phyloP scores from a whole-genome alignment of 352 stramenopile species.

The Pythium aquatile region DNA sequence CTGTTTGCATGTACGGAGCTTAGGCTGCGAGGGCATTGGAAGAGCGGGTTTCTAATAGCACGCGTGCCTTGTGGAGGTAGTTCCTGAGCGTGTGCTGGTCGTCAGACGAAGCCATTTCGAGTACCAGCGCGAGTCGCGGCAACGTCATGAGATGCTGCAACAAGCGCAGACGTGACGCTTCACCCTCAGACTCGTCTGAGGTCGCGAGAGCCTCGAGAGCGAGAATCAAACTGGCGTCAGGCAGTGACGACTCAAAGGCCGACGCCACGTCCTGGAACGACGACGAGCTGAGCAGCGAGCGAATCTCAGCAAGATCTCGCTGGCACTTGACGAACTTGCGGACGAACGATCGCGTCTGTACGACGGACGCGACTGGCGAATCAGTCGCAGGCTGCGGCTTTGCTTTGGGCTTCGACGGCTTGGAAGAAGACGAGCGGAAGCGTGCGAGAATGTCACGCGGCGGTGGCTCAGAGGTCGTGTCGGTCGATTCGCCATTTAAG shows the following conservation, averaged over 20 bases:
- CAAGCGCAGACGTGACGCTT: neutral
- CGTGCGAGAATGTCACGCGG: conserved; percentile 10
- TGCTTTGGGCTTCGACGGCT: neutral
- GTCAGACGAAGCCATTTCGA: conserved; percentile 3
- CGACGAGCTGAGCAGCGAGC: neutral
- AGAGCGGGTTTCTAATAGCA: neutral
- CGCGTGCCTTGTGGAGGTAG: neutral
- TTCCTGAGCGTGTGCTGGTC: neutral
- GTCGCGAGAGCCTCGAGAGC: conserved; percentile 10
- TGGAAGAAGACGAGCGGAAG: conserved; percentile 6
- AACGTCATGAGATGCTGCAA: conserved; percentile 4
- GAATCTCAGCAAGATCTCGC: neutral
- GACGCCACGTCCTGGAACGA: neutral
- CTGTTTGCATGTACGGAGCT: neutral
- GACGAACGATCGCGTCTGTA: conserved; percentile 6
- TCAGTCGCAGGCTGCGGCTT: neutral
- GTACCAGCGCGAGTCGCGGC: conserved; percentile 6
- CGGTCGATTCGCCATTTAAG: neutral
- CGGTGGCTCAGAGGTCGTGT: neutral
- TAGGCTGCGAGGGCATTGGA: conserved; percentile 2
- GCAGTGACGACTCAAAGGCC: conserved; percentile 9
- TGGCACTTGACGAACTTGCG: conserved; percentile 9
- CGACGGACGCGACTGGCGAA: neutral
- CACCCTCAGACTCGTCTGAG: neutral
- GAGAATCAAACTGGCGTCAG: conserved; percentile 4